phyloP scores from a whole-genome alignment of 768 basidiomycete species.

The Hericium alpestre region DNA sequence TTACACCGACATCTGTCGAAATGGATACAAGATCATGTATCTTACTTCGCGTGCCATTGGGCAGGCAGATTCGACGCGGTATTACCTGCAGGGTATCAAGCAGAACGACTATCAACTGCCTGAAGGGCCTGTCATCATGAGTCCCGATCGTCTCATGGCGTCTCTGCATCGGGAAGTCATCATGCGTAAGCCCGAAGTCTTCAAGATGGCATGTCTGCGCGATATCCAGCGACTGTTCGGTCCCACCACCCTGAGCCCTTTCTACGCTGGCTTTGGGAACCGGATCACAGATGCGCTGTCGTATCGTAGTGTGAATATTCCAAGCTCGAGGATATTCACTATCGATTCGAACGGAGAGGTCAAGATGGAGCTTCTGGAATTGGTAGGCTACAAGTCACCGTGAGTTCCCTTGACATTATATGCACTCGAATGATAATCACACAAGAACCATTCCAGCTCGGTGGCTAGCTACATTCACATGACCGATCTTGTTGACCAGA shows the following conservation, averaged over 20 bases:
- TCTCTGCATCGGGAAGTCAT: constrained; percentile 95
- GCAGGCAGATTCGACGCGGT: constrained; percentile 92
- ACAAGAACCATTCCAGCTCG: background rate
- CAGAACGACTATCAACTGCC: constrained; percentile 96
- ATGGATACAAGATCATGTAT: constrained; percentile 98
- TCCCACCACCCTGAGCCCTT: constrained; percentile 58
- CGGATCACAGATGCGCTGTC: constrained; percentile 96
- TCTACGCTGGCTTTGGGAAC: constrained; percentile 97
- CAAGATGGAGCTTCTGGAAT: constrained; percentile 91
- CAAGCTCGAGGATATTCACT: constrained; percentile 91
- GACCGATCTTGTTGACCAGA: constrained; percentile 99
- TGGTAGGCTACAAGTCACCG: constrained; percentile 96
- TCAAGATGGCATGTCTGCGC: constrained; percentile 98
- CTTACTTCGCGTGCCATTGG: constrained; percentile 95
- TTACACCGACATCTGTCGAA: constrained; percentile 89
- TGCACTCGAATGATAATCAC: background rate
- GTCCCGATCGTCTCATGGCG: constrained; percentile 89
- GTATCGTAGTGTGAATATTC: constrained; percentile 92
- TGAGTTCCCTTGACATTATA: constrained; percentile 27
- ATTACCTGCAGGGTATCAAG: constrained; percentile 88
- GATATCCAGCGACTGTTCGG: constrained; percentile 91
- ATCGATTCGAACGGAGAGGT: constrained; percentile 93
- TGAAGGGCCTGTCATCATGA: constrained; percentile 98
- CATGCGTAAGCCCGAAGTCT: constrained; percentile 98
- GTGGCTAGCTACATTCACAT: constrained; percentile 82